Evolutionary conservation across 768 basidiomycete species (phyloP), one percentile per base, ranked within the genome.

Genomic region (Gymnopilus junonius): DNA sequence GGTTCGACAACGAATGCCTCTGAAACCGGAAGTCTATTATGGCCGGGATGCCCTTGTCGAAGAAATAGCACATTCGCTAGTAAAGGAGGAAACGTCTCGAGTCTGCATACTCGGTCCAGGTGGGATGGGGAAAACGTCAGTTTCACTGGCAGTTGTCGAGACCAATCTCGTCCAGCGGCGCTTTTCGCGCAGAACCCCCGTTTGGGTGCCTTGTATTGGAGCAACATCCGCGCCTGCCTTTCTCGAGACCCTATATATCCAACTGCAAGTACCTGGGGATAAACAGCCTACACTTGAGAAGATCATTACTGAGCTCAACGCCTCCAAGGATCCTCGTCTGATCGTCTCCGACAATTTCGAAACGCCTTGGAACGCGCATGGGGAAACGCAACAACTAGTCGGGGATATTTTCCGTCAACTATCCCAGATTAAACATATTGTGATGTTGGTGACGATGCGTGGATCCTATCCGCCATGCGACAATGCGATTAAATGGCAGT

Each of bases 291-390:
- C 50, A 8, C 61, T 70, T 20, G 25, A 48, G 8, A 27, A 29
- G 17, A 69, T 72, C 48, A 43, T 72, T 27, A 55, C 43, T 17
- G 70, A 72, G 57, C 71, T 75, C 17, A 32, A 64, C 31, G 45
- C 54, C 29, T 62, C 69, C 8, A 65, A 64, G 15, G 66, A 69
- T 4, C 73, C 69, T 8, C 64, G 74, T 8, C 39, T 80, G 27
- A 34, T 81, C n/a, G 58, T 80, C 31, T 67, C 81, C 8, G 79
- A 81, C 59, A 78, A 80, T 58, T 78, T 81, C 55, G 80, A 81
- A 68, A 77, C 78, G 5, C 71, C 76, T 3, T 78, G 77, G 78
- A 71, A 76, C 58, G 64, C 68, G 39, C 62, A 58, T 8, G 55
- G 39, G 12, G 61, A 58, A 11, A 48, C 46, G 15, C 70, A 65